phyloP scores from a whole-genome alignment of 371 early-diverging fungal genomes.

The Rhizopus sp. region DNA sequence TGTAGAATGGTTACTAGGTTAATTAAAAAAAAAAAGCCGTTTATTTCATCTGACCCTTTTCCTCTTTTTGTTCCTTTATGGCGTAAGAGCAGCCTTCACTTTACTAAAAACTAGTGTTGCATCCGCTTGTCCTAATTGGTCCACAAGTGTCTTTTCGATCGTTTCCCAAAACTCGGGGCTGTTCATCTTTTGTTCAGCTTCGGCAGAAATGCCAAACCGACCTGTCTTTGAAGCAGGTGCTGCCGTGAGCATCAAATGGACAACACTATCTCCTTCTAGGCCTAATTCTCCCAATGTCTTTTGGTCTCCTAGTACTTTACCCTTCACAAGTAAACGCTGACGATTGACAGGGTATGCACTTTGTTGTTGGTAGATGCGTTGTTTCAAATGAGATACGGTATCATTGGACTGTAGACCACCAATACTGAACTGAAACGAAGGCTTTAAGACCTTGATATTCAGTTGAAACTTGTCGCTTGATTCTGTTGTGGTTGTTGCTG shows the following conservation, averaged over 20 bases:
- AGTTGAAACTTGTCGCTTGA: constrained; percentile 22
- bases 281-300: constrained; percentile 55
- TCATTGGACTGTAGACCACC: constrained; percentile 23
- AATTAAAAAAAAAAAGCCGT: background rate
- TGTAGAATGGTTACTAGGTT: constrained; percentile 17
- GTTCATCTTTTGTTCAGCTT: constrained; percentile 31
- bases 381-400: constrained; percentile 46
- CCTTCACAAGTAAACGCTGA: constrained; percentile 65
- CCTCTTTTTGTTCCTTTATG: constrained; percentile 5
- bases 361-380: constrained; percentile 47
- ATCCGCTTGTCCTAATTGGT: constrained; percentile 27
- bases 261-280: constrained; percentile 39
- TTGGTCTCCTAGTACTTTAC: constrained; percentile 61
- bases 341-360: constrained; percentile 34
- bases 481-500: constrained; percentile 2
- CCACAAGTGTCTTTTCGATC: constrained; percentile 28
- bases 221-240: constrained; percentile 38
- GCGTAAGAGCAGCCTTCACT: constrained; percentile 17
- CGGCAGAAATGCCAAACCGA: constrained; percentile 32
- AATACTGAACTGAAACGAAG: constrained; percentile 44
- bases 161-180: constrained; percentile 39
- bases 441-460: constrained; percentile 47
- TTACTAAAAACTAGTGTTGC: constrained; percentile 22
- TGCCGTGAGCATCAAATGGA: constrained; percentile 59
- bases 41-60: background rate